Evolutionary conservation across 2,329 filamentous ascomycete species (phyloP).

Genomic region (Nothopassalora personata): DNA sequence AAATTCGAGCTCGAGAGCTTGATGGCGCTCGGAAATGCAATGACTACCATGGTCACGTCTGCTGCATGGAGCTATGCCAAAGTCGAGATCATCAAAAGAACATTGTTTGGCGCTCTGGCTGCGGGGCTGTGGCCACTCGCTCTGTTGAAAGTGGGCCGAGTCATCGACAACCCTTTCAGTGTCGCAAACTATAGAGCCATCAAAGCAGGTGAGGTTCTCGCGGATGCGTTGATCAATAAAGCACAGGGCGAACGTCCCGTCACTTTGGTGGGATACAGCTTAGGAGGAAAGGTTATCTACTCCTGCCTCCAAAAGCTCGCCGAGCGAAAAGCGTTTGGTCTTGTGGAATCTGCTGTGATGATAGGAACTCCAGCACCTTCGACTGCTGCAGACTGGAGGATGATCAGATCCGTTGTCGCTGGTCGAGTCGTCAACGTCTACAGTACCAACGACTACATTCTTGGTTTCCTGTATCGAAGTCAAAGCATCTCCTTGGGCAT

Average conservation of each 20-base stretch:
- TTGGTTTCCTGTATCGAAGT: slow-evolving; percentile 81
- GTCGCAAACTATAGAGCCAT: slow-evolving; percentile 35
- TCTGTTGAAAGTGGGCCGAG: slow-evolving; percentile 40
- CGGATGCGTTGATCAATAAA: slow-evolving; percentile 39
- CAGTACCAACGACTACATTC: slow-evolving; percentile 78
- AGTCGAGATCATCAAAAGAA: slow-evolving; percentile 64
- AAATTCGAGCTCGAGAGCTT: slow-evolving; percentile 78
- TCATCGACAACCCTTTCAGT: slow-evolving; percentile 40
- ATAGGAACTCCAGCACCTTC: slow-evolving; percentile 77
- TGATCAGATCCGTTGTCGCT: slow-evolving; percentile 70
- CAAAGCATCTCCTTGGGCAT: slow-evolving; percentile 78
- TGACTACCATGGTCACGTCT: slow-evolving; percentile 72
- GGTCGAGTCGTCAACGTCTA: slow-evolving; percentile 84
- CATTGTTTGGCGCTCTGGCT: slow-evolving; percentile 43
- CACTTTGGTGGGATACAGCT: slow-evolving; percentile 37
- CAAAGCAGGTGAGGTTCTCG: slow-evolving; percentile 38
- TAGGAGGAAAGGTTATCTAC: slow-evolving; percentile 60
- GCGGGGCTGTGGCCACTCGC: slow-evolving; percentile 48
- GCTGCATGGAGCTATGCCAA: slow-evolving; percentile 76
- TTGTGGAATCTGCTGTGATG: slow-evolving; percentile 77
- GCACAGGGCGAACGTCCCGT: slow-evolving; percentile 39
- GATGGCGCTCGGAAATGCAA: slow-evolving; percentile 65
- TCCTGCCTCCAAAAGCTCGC: slow-evolving; percentile 72
- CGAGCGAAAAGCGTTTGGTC: slow-evolving; percentile 71
- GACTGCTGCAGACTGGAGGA: slow-evolving; percentile 65